Percentiles rank a stretch among this genome's conserved stretches.
phyloP scores from a whole-genome alignment of 768 basidiomycete species.

The Boletus rubescentipes region DNA sequence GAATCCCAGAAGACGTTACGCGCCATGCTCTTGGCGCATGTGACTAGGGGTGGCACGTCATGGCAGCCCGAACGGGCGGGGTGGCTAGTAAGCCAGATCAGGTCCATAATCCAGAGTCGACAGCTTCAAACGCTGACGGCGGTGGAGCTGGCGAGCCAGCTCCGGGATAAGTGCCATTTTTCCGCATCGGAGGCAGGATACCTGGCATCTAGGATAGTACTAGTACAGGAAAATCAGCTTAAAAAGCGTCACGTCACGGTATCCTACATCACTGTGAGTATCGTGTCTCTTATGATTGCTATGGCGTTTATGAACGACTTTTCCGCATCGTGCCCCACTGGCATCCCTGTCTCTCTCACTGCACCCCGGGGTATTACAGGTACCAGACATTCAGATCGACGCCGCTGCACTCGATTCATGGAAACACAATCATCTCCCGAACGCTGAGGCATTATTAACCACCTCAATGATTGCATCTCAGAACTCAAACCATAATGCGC shows the following conservation, averaged over 20 bases:
- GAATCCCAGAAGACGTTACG: slow-evolving; percentile 32
- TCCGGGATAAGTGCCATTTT: slow-evolving; percentile 24
- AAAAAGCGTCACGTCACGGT: too few species aligned
- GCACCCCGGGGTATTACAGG: neutral
- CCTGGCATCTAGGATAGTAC: slow-evolving; percentile 24
- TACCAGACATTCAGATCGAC: neutral
- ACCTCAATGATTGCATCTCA: neutral
- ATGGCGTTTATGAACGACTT: too few species aligned
- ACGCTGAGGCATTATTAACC: neutral
- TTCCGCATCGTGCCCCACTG: too few species aligned
- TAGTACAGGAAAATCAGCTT: too few species aligned
- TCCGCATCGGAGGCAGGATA: slow-evolving; percentile 19
- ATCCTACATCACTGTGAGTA: too few species aligned
- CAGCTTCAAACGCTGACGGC: slow-evolving; percentile 19
- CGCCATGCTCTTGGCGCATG: slow-evolving; percentile 20
- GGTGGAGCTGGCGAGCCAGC: slow-evolving; percentile 20
- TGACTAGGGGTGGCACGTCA: slow-evolving; percentile 8
- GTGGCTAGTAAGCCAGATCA: slow-evolving; percentile 25
- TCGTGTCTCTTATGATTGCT: too few species aligned
- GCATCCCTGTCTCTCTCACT: neutral
- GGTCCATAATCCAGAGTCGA: slow-evolving; percentile 1
- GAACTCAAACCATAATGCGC: neutral
- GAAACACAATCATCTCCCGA: neutral
- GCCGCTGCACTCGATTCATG: neutral
- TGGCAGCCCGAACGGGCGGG: slow-evolving; percentile 23